phyloP scores from a whole-genome alignment of 2,329 filamentous ascomycete species.

The Hyphodiscus sp. region DNA sequence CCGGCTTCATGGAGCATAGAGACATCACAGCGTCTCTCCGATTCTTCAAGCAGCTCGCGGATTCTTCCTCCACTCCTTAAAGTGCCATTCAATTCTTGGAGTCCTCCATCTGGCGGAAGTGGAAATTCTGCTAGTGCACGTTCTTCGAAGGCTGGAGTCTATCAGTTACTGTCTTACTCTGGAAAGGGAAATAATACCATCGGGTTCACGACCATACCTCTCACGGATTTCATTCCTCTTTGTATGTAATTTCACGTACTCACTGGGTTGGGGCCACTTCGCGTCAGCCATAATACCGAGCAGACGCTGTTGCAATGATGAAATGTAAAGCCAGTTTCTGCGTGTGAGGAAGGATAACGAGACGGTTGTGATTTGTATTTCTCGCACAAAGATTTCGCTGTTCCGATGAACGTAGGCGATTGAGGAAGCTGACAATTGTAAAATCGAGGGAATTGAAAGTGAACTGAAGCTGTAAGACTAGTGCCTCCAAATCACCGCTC shows the following conservation, averaged over 20 bases:
- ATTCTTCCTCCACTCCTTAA: slow-evolving; percentile 6
- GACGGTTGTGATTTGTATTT: background rate
- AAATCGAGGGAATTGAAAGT: background rate
- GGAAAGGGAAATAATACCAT: background rate
- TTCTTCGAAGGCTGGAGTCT: background rate
- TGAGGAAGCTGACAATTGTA: background rate
- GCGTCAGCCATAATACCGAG: background rate
- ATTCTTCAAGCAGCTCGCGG: slow-evolving; percentile 2
- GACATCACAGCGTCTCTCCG: slow-evolving; percentile 1
- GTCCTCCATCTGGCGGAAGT: background rate
- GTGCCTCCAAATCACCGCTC: too few relatives aligned
- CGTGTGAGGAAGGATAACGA: background rate
- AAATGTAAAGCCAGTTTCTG: background rate
- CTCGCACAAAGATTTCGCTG: background rate
- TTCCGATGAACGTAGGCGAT: background rate
- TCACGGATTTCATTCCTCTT: background rate
- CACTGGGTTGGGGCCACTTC: background rate
- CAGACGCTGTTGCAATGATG: background rate
- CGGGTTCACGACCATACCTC: background rate
- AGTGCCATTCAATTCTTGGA: slow-evolving; percentile 3
- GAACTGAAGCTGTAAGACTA: background rate
- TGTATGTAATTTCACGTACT: background rate
- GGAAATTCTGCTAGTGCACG: slow-evolving; percentile 2
- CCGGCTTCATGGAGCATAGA: slow-evolving; percentile 11
- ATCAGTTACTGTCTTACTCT: background rate